Conservation (phyloP, 345 rosid species). For the Murraya koenigii region DNA sequence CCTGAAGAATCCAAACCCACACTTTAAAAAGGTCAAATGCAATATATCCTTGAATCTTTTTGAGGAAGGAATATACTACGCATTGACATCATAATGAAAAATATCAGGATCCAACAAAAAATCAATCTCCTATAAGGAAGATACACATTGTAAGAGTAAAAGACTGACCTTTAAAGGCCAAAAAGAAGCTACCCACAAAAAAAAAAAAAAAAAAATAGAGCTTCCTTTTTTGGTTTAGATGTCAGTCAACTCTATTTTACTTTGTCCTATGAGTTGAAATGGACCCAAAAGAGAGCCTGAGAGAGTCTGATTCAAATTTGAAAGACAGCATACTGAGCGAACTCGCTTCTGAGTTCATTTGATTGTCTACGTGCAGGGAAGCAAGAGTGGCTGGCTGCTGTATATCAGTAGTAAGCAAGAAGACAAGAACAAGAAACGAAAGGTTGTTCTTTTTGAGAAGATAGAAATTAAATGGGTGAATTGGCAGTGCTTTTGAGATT, state of each 20-base stretch:
- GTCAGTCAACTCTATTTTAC: neutral
- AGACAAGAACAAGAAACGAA: neutral
- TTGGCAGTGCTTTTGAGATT: slow-evolving; percentile 67
- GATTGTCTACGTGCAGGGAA: neutral
- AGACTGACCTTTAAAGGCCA: neutral
- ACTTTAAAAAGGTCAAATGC: neutral
- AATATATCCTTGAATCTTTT: neutral
- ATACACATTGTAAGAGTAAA: too few species aligned
- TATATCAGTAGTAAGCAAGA: neutral
- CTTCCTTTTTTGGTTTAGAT: neutral
- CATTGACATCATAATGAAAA: neutral
- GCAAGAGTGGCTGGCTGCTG: neutral
- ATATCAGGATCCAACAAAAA: neutral
- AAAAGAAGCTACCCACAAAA: neutral
- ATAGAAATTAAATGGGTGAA: slow-evolving; percentile 45
- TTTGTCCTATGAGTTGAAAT: neutral
- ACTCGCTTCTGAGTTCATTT: neutral
- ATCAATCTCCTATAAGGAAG: too few species aligned
- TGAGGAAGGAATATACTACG: neutral
- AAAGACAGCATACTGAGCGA: neutral
- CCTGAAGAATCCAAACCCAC: too few species aligned
- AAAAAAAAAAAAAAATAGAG: neutral
- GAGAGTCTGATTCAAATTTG: neutral
- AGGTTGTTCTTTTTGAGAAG: neutral
- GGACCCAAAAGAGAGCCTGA: slow-evolving; percentile 6